Conservation (phyloP, 2,329 filamentous ascomycete genomes). For the Tolypocladium inflatum region DNA sequence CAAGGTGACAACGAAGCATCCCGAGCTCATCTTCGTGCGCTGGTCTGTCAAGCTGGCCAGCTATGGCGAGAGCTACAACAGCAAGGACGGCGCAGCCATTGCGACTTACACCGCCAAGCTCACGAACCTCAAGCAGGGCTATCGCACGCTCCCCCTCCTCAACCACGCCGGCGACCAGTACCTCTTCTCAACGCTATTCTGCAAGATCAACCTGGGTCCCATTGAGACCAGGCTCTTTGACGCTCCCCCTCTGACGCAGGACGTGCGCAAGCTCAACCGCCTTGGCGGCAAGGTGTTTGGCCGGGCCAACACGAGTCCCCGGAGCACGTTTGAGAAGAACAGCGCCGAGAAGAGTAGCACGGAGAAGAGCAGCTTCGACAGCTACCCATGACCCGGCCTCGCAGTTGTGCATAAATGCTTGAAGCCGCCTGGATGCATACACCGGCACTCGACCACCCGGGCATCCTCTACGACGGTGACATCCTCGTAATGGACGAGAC, state of each 20-base stretch:
- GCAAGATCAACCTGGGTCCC: conserved; percentile 63
- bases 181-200: conserved; percentile 90
- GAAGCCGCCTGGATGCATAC: neutral
- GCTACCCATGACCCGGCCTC: conserved; percentile 14
- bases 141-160: conserved; percentile 82
- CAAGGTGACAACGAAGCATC: conserved; percentile 84
- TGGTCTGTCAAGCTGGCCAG: conserved; percentile 85
- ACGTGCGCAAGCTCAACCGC: conserved; percentile 45
- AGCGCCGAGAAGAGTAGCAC: conserved; percentile 38
- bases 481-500: neutral
- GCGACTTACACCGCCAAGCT: conserved; percentile 92
- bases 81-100: conserved; percentile 50
- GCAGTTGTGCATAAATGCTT: neutral
- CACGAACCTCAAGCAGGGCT: conserved; percentile 79
- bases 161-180: conserved; percentile 88
- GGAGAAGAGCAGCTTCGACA: conserved; percentile 37
- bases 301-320: conserved; percentile 40
- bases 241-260: conserved; percentile 27
- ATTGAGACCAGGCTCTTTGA: conserved; percentile 48
- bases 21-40: conserved; percentile 85
- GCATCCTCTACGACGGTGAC: neutral
- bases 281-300: conserved; percentile 49
- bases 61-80: conserved; percentile 60
- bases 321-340: conserved; percentile 42
- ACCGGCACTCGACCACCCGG: neutral